Evolutionary conservation across 176 grass and related monocot genomes (phyloP), one percentile per base, ranked within the genome.

Genomic region (Elaeis guineensis): DNA sequence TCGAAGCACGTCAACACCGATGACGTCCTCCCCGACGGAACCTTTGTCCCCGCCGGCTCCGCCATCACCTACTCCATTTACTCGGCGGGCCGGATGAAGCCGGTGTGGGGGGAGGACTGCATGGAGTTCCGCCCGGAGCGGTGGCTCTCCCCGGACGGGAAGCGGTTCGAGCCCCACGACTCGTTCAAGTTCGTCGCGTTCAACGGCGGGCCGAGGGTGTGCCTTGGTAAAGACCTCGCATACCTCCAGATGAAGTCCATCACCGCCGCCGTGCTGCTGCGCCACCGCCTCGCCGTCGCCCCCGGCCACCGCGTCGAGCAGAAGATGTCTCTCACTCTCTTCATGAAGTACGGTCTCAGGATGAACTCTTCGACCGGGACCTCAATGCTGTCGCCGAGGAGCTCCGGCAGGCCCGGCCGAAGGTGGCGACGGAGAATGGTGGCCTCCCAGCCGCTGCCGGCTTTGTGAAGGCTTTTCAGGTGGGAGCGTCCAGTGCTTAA

Each of bases 241-340:
- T 68, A 68, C 65, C 65, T 68, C 26, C 65, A 68, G 19, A 68
- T 68, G 65, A 68, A 68, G 65, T 16, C 65, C 25, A 30, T 68
- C 17, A 52, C 65, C n/a, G 65, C 65, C 17, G 26, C 51, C 52
- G 52, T 68, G 9, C 65, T 68, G 24, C 25, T 68, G 25, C 25
- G 65, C 14, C 52, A 56, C 65, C 51, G 17, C 7, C 52, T 68
- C 17, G 2, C 18, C n/a, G 65, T 68, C 5, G 66, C 25, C 18
- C 50, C 73, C 6, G 84, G 87, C 30, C 93, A 98, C 72, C 78
- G 73, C 63, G 80, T 98, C 58, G 87, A 98, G 71, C 93, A 98
- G 82, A 98, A 98, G 84, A 98, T 98, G 93, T 98, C 93, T 18
- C 93, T 98, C 26, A 98, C 87, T 39, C 79, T 98, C 19, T 98